Percentiles rank a stretch among this genome's conserved stretches.
These are phyloP conservation scores for Acidiella bohemica DNA, from an alignment of 495 filamentous ascomycete genomes.

Conservation along the genomic window DNA sequence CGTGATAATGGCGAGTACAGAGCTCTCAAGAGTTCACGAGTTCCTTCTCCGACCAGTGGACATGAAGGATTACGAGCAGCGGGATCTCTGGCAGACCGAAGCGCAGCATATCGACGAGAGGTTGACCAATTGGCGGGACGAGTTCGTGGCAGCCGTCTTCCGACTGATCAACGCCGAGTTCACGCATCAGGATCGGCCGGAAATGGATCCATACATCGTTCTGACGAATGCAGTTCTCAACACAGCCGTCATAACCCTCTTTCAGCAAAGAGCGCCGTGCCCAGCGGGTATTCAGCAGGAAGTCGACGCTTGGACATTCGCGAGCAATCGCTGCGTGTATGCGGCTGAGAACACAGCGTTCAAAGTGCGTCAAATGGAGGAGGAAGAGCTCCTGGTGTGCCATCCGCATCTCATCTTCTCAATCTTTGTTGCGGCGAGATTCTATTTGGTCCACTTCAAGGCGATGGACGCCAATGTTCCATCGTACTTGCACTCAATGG, in stretches of 20 bases:
- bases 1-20: conserved; percentile 22
- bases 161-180: conserved; percentile 10
- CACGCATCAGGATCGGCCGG: conserved; percentile 9
- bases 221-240: conserved; percentile 20
- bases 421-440: conserved; percentile 26
- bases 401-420: conserved; percentile 25
- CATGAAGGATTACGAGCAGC: conserved; percentile 17
- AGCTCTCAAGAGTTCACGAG: conserved; percentile 24
- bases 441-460: conserved; percentile 17
- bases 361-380: conserved; percentile 18
- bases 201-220: conserved; percentile 15
- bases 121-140: conserved; percentile 23
- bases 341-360: conserved; percentile 25
- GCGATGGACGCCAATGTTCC: conserved; percentile 3
- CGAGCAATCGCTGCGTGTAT: conserved; percentile 26
- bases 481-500: conserved; percentile 1
- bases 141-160: conserved; percentile 12
- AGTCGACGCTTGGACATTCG: conserved; percentile 23
- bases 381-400: conserved; percentile 24
- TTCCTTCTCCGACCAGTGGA: conserved; percentile 26
- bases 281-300: conserved; percentile 15
- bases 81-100: conserved; percentile 25
- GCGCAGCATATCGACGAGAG: conserved; percentile 23
- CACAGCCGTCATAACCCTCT: conserved; percentile 24
- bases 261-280: conserved; percentile 20